Conservation (phyloP, 805 yeast genomes). For the Schwanniomyces occidentalis region DNA sequence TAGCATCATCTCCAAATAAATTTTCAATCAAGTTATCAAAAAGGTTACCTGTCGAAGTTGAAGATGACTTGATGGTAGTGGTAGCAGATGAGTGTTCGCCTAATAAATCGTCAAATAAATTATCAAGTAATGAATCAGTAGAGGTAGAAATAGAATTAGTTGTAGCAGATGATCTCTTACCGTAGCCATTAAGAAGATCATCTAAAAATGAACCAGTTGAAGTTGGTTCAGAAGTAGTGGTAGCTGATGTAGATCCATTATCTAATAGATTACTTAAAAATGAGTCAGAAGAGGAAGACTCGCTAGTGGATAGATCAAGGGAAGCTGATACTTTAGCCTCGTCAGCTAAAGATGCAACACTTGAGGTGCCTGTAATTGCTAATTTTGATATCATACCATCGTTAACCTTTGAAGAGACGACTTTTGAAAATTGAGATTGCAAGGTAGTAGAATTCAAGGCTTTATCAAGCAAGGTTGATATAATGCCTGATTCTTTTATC, state of each 20-base stretch:
- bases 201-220: conserved; percentile 7
- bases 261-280: background rate
- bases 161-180: conserved; percentile 1
- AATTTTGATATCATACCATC: no score
- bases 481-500: conserved; percentile 28
- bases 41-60: conserved; percentile 8
- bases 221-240: conserved; percentile 3
- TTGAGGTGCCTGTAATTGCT: no score
- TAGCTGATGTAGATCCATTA: background rate
- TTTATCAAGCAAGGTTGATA: conserved; percentile 13
- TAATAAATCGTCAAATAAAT: conserved; percentile 1
- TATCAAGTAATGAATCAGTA: conserved; percentile 1
- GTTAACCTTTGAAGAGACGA: background rate
- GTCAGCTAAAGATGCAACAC: background rate
- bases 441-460: conserved; percentile 1
- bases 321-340: background rate
- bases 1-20: conserved; percentile 9
- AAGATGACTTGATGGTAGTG: background rate
- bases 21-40: conserved; percentile 14
- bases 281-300: background rate
- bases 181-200: conserved; percentile 5
- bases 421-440: conserved; percentile 6
- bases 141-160: conserved; percentile 6
- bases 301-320: background rate
- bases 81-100: background rate